A percentile compares a stretch with the other conserved stretches of the same genome.
phyloP scores from a whole-genome alignment of 2,329 filamentous ascomycete genomes.

The Cercospora zeina region DNA sequence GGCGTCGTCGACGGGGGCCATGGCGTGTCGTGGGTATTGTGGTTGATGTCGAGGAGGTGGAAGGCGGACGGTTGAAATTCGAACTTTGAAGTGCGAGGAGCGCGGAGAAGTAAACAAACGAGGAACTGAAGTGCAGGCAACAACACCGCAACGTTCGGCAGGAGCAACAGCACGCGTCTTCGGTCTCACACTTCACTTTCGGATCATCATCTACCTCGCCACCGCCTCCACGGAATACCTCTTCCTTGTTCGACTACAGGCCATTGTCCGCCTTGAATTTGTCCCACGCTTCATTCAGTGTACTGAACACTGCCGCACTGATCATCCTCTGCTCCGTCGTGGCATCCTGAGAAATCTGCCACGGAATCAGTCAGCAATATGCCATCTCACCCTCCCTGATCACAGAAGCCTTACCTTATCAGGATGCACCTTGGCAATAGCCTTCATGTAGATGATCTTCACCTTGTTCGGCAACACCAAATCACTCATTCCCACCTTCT shows the following conservation, averaged over 20 bases:
- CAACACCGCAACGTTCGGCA: background rate
- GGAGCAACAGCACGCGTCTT: background rate
- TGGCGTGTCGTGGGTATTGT: background rate
- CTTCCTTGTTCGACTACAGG: conserved; percentile 42
- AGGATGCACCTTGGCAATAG: conserved; percentile 96
- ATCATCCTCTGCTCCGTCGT: conserved; percentile 69
- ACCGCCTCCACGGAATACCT: background rate
- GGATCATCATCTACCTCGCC: background rate
- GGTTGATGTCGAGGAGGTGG: background rate
- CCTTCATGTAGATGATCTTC: conserved; percentile 98
- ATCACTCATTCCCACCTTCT: conserved; percentile 93
- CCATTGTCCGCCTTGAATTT: conserved; percentile 66
- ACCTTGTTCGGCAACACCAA: conserved; percentile 90
- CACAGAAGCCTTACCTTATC: conserved; percentile 73
- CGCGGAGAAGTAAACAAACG: background rate
- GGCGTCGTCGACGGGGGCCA: background rate
- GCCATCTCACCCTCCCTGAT: background rate
- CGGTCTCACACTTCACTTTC: background rate
- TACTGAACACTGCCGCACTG: conserved; percentile 64
- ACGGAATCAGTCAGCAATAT: background rate
- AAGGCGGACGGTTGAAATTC: background rate
- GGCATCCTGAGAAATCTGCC: conserved; percentile 61
- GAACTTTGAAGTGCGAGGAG: background rate
- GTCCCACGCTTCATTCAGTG: conserved; percentile 68
- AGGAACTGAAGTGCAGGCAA: background rate